Evolutionary conservation across 2,329 filamentous ascomycete species (phyloP).

Genomic region (Fusarium stilboides): DNA sequence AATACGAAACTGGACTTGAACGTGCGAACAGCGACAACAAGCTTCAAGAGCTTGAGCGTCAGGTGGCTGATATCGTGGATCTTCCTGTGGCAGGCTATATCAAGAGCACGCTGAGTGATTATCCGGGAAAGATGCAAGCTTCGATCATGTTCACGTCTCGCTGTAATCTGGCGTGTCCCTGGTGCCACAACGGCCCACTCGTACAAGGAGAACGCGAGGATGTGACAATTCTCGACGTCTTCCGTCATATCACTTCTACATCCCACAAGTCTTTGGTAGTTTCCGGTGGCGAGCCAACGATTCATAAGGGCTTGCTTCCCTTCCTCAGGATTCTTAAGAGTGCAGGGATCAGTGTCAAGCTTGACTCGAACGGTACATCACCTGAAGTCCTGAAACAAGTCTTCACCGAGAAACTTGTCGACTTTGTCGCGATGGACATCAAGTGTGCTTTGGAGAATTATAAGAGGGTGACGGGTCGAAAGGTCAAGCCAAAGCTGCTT

Average conservation of each 20-base stretch:
- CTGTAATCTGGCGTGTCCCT: conserved; percentile 44
- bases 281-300: conserved; percentile 45
- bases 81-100: conserved; percentile 42
- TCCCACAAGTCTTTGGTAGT: conserved; percentile 43
- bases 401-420: conserved; percentile 28
- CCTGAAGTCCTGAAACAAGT: conserved; percentile 9
- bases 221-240: conserved; percentile 29
- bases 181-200: conserved; percentile 46
- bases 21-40: fast-evolving
- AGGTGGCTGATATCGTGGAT: conserved; percentile 28
- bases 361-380: conserved; percentile 44
- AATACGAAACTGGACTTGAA: conserved; percentile 9
- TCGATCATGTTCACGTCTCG: conserved; percentile 47
- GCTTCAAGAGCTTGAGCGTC: conserved; percentile 17
- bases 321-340: conserved; percentile 39
- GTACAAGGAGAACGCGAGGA: conserved; percentile 39
- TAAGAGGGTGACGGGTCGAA: conserved; percentile 39
- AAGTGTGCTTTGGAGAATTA: conserved; percentile 47
- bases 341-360: conserved; percentile 34
- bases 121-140: conserved; percentile 44
- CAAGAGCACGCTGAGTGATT: conserved; percentile 44
- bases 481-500: conserved; percentile 32
- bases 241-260: conserved; percentile 33
- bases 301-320: conserved; percentile 41
- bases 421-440: conserved; percentile 47